Evolutionary conservation across 495 filamentous ascomycete species (phyloP).

Genomic region (Tuber microsphaerosporum): DNA sequence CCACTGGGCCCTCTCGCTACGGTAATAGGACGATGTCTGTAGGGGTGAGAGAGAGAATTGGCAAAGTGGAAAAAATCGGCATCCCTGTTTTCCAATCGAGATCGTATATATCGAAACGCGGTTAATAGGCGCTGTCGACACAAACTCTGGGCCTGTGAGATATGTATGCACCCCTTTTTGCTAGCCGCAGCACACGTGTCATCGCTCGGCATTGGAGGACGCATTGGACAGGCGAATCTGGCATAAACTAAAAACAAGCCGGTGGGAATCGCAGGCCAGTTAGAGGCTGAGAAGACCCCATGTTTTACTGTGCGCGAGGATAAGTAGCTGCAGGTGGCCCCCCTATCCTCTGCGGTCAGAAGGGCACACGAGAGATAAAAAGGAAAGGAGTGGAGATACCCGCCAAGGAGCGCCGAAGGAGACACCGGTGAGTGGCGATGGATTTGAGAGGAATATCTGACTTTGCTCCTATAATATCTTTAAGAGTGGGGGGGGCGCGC

Average conservation of each 20-base stretch:
- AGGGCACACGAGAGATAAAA: neutral
- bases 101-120: neutral
- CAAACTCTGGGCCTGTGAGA: neutral
- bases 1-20: neutral
- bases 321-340: neutral
- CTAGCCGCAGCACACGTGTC: neutral
- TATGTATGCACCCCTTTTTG: neutral
- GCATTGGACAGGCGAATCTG: neutral
- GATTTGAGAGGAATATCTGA: neutral
- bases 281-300: neutral
- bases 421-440: neutral
- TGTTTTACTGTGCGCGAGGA: neutral
- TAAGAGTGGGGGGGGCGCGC: neutral
- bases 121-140: neutral
- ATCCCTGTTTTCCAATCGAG: constrained; percentile 3
- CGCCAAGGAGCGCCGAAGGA: neutral
- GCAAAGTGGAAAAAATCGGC: neutral
- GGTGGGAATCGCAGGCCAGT: neutral
- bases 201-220: neutral
- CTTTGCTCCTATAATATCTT: neutral
- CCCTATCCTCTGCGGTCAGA: neutral
- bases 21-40: neutral
- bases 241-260: neutral
- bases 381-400: neutral
- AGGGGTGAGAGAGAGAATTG: neutral